These are phyloP conservation scores for Picochlorum sp. DNA, from an alignment of 139 green algal species.

Conservation along the genomic window DNA sequence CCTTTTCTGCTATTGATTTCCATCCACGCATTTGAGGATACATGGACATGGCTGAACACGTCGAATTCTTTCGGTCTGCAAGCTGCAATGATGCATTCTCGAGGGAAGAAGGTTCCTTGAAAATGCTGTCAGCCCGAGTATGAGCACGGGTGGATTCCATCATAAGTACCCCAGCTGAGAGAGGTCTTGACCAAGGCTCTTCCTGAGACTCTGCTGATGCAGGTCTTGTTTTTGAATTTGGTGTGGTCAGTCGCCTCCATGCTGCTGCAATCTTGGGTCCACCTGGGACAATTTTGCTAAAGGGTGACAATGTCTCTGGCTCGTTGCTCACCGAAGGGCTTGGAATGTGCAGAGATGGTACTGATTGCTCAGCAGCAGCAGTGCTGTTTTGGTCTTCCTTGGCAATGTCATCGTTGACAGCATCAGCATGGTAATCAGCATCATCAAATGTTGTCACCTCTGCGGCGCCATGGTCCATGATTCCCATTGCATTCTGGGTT, in stretches of 20 bases:
- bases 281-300: conserved; percentile 10
- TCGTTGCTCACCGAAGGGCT: background rate
- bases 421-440: too few species aligned
- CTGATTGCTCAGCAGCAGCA: too few species aligned
- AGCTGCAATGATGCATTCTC: too few species aligned
- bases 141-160: background rate
- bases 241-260: conserved; percentile 7
- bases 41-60: background rate
- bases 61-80: too few species aligned
- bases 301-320: conserved; percentile 1
- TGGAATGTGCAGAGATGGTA: background rate
- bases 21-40: background rate
- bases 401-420: too few species aligned
- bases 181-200: conserved; percentile 3
- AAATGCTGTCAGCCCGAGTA: background rate
- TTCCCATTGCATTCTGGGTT: background rate
- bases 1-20: background rate
- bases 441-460: too few species aligned
- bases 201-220: background rate
- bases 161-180: conserved; percentile 1
- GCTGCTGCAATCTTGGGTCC: background rate
- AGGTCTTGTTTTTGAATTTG: conserved; percentile 7
- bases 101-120: background rate
- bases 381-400: too few species aligned
- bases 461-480: too few species aligned